Conservation (phyloP, 106 monocot genomes). For the Acanthochlamys bracteata region DNA sequence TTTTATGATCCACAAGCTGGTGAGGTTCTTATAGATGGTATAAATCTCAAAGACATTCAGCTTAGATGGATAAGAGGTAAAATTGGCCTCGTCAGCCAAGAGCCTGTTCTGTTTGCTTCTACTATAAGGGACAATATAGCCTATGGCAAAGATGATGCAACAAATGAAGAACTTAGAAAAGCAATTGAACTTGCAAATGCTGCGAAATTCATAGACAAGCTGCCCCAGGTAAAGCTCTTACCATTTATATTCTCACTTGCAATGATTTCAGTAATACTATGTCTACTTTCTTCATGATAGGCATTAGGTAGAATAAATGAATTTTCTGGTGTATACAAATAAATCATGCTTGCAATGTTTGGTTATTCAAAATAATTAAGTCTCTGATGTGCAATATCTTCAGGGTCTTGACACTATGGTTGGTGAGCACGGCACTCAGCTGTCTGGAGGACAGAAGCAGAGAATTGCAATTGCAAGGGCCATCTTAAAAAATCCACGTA, state of each 20-base stretch:
- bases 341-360: too few species aligned
- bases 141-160: constrained; percentile 39
- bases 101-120: constrained; percentile 38
- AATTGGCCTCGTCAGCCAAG: constrained; percentile 44
- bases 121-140: constrained; percentile 40
- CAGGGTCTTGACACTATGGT: constrained; percentile 59
- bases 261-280: too few species aligned
- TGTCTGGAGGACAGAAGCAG: constrained; percentile 53
- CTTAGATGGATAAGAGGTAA: constrained; percentile 45
- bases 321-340: too few species aligned
- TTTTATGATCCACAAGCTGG: constrained; percentile 47
- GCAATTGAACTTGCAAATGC: constrained; percentile 43
- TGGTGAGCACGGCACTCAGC: constrained; percentile 55
- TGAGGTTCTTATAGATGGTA: constrained; percentile 37
- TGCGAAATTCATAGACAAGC: constrained; percentile 41
- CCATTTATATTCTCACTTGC: too few species aligned
- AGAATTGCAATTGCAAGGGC: constrained; percentile 55
- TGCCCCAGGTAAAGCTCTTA: constrained; percentile 45
- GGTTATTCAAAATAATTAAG: background rate
- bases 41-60: constrained; percentile 35
- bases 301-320: too few species aligned
- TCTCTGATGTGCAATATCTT: background rate
- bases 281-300: too few species aligned
- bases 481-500: constrained; percentile 46
- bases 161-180: constrained; percentile 31